Base-by-base conservation (phyloP, 2,329 filamentous ascomycete genomes). In the Aspergillus viridinutans region DNA sequence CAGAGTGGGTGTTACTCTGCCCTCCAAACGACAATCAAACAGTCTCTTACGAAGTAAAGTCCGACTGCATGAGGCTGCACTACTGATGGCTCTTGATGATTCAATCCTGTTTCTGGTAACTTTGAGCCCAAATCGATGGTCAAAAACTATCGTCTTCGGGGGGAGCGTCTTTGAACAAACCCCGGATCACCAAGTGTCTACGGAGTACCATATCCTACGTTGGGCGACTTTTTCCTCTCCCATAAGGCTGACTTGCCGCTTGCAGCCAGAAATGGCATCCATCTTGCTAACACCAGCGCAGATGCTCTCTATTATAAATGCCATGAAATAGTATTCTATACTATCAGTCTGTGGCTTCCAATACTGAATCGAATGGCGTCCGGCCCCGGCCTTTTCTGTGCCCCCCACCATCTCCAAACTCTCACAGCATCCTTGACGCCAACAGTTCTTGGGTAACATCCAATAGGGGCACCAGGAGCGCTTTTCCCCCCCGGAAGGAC, bases 391-490 rank as follows among this genome's bases (percentile, higher is more conserved):
- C 32, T n/a, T 23, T 9, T 28, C 17, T n/a, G 43, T 49, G 9
- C 8, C 50, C 50, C 40, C 50, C 20, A 26, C 49, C 32, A 32
- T 51, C 32, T 17, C 23, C 21, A 43, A 21, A 51, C 47, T 28
- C 32, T 21, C 54, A 49, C 21, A 42, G 29, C 45, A 52, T 45
- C 57, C 54, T 57, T 59, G 61, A 62, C 62, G 60, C 61, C 61
- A 62, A 58, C 54, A 58, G 38, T 52, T 29, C 55, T 53, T 17
- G 55, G 40, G 25, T 53, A 49, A 54, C 50, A 45, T 42, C 61
- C 63, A 65, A 65, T 65, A 49, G 59, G 60, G 53, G 40, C 52
- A 50, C 21, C 32, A 55, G 54, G 53, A 54, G 49, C 48, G 48
- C 35, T 50, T 50, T 23, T n/a, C 32, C 32, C 32, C 23, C 43